phyloP scores from a whole-genome alignment of 345 rosid genomes.

The Salix arbutifolia region DNA sequence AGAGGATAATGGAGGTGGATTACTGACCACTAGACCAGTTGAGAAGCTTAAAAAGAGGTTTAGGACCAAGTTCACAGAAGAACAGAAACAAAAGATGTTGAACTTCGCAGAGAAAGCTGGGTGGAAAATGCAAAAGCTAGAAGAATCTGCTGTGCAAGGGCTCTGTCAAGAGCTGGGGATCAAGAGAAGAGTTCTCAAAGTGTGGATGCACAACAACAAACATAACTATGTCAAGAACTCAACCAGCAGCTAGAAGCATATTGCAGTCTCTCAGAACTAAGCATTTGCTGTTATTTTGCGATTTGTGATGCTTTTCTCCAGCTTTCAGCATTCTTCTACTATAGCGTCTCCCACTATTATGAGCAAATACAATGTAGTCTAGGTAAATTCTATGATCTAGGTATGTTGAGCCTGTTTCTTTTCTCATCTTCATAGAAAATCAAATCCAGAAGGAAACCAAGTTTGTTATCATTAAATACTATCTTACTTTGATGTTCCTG shows the following conservation, averaged over 20 bases:
- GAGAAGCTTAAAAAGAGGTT: slow-evolving; percentile 43
- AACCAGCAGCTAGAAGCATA: neutral
- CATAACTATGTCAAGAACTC: slow-evolving; percentile 22
- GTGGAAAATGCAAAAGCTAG: slow-evolving; percentile 56
- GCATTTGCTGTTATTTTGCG: neutral
- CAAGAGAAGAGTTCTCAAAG: slow-evolving; percentile 59
- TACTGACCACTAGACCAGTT: slow-evolving; percentile 1
- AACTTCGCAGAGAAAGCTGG: slow-evolving; percentile 50
- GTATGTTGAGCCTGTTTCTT: neutral
- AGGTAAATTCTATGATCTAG: too few relatives aligned
- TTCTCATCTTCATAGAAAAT: neutral
- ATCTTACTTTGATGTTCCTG: too few relatives aligned
- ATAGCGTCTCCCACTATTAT: too few relatives aligned
- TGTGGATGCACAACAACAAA: slow-evolving; percentile 85
- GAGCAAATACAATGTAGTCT: too few relatives aligned
- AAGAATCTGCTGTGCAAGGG: slow-evolving; percentile 42
- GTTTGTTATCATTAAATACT: neutral
- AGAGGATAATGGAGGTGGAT: slow-evolving; percentile 20
- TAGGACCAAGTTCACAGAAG: slow-evolving; percentile 67
- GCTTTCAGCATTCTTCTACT: neutral
- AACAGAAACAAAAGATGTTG: slow-evolving; percentile 60
- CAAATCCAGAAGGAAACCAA: neutral
- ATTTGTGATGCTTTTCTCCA: neutral
- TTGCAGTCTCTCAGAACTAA: neutral
- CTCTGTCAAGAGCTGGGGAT: slow-evolving; percentile 54